These are phyloP conservation scores for Plantago coronopus DNA, from an alignment of 305 asterid species.

Conservation along the genomic window DNA sequence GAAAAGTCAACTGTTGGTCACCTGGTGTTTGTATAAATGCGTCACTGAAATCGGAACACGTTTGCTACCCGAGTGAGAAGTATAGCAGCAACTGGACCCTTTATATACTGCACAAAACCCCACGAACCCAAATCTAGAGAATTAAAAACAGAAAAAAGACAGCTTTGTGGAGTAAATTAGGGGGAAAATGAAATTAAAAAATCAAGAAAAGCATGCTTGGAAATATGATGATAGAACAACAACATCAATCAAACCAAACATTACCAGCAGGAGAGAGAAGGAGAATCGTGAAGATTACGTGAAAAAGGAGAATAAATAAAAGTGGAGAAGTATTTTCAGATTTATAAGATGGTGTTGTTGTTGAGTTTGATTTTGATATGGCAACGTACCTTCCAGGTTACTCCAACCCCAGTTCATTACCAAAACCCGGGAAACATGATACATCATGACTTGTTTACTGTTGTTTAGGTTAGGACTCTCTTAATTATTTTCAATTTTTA, in stretches of 20 bases:
- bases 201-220: constrained; percentile 24
- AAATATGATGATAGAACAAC: constrained; percentile 19
- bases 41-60: constrained; percentile 6
- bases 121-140: constrained; percentile 23
- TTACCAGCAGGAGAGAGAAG: constrained; percentile 43
- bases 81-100: constrained; percentile 10
- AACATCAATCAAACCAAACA: constrained; percentile 45
- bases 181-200: constrained; percentile 1
- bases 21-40: constrained; percentile 26
- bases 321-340: not conserved
- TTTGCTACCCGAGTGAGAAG: constrained; percentile 14
- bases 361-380: constrained; percentile 2
- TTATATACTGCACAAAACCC: constrained; percentile 34
- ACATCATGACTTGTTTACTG: no score
- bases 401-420: constrained; percentile 29
- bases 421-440: not conserved
- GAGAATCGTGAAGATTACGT: constrained; percentile 37
- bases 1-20: constrained; percentile 27
- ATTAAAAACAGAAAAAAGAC: constrained; percentile 10
- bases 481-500: not conserved
- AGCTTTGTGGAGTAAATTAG: constrained; percentile 17
- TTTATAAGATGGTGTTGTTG: not conserved
- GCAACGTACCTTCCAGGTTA: constrained; percentile 39
- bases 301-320: constrained; percentile 9
- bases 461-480: not conserved